Percentiles rank a stretch among this genome's conserved stretches.
These are phyloP conservation scores for Lasiodiplodia hormozganensis DNA, from an alignment of 2,329 filamentous ascomycete species.

Conservation along the genomic window DNA sequence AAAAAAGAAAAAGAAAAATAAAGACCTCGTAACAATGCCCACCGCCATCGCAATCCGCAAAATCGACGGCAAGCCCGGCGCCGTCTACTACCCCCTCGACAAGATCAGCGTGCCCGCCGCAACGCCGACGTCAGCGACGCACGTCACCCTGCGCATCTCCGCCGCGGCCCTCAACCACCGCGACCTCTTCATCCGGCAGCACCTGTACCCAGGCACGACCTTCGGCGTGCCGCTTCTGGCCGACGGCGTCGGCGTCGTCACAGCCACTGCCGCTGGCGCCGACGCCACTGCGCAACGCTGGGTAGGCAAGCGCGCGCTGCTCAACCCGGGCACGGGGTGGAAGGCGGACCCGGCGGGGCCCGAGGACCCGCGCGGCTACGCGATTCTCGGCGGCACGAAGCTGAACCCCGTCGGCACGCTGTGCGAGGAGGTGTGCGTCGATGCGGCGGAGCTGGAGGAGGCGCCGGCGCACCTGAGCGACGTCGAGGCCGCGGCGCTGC, in stretches of 20 bases:
- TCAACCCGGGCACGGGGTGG: conserved; percentile 84
- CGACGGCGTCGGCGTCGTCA: conserved; percentile 81
- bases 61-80: conserved; percentile 80
- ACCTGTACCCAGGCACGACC: conserved; percentile 85
- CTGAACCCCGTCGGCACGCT: conserved; percentile 72
- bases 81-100: conserved; percentile 78
- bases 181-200: conserved; percentile 91
- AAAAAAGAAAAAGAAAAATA: background rate
- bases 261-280: conserved; percentile 39
- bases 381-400: conserved; percentile 73
- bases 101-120: conserved; percentile 40
- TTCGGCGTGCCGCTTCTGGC: conserved; percentile 81
- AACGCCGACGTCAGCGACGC: conserved; percentile 47
- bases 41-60: conserved; percentile 69
- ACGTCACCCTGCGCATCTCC: conserved; percentile 77
- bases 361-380: conserved; percentile 66
- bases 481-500: conserved; percentile 81
- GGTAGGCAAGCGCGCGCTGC: conserved; percentile 73
- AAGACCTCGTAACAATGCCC: conserved; percentile 48
- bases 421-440: conserved; percentile 74
- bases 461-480: conserved; percentile 75
- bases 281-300: conserved; percentile 52
- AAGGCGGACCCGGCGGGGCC: conserved; percentile 73
- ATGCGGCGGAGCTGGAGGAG: conserved; percentile 75
- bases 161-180: conserved; percentile 91